Percentiles rank a stretch among this genome's conserved stretches.
Evolutionary conservation across 208 protist species (phyloP).

Genomic region (Polymyxa betae): DNA sequence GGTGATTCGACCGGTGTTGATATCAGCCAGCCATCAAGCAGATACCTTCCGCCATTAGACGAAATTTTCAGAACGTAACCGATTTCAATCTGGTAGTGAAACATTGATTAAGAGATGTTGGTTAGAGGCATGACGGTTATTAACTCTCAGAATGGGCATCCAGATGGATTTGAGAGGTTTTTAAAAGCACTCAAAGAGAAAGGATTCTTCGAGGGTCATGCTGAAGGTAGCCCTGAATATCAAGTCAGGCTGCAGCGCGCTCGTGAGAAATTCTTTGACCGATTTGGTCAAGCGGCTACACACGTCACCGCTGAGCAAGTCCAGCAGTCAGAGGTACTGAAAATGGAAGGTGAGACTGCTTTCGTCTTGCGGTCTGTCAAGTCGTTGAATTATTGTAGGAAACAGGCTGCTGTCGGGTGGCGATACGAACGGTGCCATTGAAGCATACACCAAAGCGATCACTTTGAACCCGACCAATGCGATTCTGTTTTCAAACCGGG

Average conservation of each 20-base stretch:
- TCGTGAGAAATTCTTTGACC: neutral
- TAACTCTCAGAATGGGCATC: constrained; percentile 39
- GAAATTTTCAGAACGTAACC: constrained; percentile 4
- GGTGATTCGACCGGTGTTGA: neutral
- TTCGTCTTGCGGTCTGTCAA: neutral
- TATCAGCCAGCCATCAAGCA: neutral
- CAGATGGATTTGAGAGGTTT: constrained; percentile 28
- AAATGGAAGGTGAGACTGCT: neutral
- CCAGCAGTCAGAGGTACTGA: neutral
- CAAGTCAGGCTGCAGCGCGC: neutral
- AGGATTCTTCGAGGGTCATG: constrained; percentile 8
- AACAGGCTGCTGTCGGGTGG: neutral
- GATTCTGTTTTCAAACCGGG: constrained; percentile 41
- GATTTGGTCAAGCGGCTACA: neutral
- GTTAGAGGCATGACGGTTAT: neutral
- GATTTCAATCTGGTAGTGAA: neutral
- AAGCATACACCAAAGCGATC: constrained; percentile 30
- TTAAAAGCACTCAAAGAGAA: constrained; percentile 23
- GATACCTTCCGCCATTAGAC: neutral
- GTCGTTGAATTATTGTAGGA: neutral
- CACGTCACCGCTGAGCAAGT: neutral
- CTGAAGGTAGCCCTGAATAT: constrained; percentile 35
- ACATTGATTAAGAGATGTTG: neutral
- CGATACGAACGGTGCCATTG: neutral
- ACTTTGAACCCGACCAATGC: constrained; percentile 31